Evolutionary conservation across 345 rosid genomes (phyloP), one percentile per base, ranked within the genome.

Genomic region (Euphorbia lathyris): DNA sequence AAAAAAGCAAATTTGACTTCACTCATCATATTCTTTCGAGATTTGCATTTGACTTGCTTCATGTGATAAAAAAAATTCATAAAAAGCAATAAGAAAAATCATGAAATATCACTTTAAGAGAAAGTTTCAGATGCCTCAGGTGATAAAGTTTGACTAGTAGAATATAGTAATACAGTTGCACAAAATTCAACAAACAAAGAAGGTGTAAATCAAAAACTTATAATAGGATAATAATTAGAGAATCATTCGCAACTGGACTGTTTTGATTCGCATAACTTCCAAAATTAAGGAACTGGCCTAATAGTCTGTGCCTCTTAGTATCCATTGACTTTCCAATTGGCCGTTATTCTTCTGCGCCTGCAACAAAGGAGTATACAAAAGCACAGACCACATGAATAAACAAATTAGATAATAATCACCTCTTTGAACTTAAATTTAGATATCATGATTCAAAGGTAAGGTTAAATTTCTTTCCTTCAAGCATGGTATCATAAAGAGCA

Each of bases 181-280:
- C 48, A 63, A n/a, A 58, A 22, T 66, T 50, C 17, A 27, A 48
- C 27, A 16, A n/a, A n/a, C n/a, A n/a, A n/a, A n/a, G n/a, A n/a
- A 17, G 10, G 17, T 26, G 2, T 30, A 50, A 16, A 20, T 27
- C 38, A 14, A 52, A 36, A 6, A 74, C 76, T 72, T 86, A 92
- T 98, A 80, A 81, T 61, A n/a, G 86, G 79, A 7, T 90, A 11
- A 79, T 22, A 63, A 69, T 53, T 68, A 83, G 78, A 69, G 87
- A 76, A 58, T 90, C 90, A 50, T 81, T 85, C n/a, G n/a, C n/a
- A 43, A 78, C 75, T 14, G 90, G 85, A 79, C 81, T 86, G 75
- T 86, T 89, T 69, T 91, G 96, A 85, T 87, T 79, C 23, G 90
- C 80, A 69, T 75, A 81, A 65, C 82, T 86, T 59, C 83, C 93